These are phyloP conservation scores for Alternaria triticimaculans DNA, from an alignment of 2,329 filamentous ascomycete genomes.

Conservation along the genomic window DNA sequence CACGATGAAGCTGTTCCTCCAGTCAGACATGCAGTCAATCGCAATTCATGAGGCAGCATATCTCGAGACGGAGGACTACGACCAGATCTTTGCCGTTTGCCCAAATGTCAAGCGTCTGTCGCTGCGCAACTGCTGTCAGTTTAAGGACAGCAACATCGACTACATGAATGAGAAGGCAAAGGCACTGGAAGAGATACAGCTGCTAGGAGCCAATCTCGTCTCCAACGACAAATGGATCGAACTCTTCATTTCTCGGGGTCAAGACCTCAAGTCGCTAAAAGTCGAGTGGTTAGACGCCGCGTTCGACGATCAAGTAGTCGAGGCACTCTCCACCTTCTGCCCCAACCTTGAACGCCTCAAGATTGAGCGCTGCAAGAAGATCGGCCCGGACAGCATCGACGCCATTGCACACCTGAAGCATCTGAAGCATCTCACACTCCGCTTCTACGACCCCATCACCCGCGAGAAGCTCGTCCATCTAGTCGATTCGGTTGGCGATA, in stretches of 20 bases:
- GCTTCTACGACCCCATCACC: constrained; percentile 65
- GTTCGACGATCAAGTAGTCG: constrained; percentile 74
- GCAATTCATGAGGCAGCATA: constrained; percentile 68
- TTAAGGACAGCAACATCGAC: constrained; percentile 83
- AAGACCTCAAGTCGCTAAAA: constrained; percentile 70
- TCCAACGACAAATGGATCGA: constrained; percentile 76
- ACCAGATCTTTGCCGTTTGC: constrained; percentile 78
- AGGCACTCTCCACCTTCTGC: constrained; percentile 68
- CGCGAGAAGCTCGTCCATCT: constrained; percentile 66
- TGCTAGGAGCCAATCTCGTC: constrained; percentile 85
- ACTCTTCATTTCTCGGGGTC: constrained; percentile 71
- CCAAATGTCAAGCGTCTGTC: constrained; percentile 74
- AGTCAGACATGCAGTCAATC: constrained; percentile 61
- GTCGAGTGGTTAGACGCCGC: constrained; percentile 85
- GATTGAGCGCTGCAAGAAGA: constrained; percentile 77
- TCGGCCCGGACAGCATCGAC: constrained; percentile 70
- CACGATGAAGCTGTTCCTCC: constrained; percentile 58
- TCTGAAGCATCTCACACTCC: constrained; percentile 78
- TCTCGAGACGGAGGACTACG: constrained; percentile 76
- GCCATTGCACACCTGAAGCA: constrained; percentile 67
- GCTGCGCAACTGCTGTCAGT: constrained; percentile 84
- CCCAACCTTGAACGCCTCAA: constrained; percentile 77
- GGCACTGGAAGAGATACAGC: constrained; percentile 73
- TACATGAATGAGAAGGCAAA: constrained; percentile 78
- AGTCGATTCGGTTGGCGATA: constrained; percentile 66